phyloP scores from a whole-genome alignment of 202 grass and related monocot species.

The Brachypodium distachyon region DNA sequence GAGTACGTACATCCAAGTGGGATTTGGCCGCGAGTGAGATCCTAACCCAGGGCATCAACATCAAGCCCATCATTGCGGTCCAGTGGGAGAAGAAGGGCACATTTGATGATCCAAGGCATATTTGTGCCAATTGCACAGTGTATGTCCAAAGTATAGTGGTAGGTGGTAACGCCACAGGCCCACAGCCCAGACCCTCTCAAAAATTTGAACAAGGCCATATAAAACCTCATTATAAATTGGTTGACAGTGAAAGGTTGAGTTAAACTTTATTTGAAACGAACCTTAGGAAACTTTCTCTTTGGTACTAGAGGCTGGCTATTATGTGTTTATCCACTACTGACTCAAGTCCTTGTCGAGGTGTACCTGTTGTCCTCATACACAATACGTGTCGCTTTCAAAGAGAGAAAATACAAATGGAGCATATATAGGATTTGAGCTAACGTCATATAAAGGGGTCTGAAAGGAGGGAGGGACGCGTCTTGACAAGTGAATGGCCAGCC shows the following conservation, averaged over 20 bases:
- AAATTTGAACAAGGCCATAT: neutral
- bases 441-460: neutral
- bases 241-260: neutral
- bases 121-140: slow-evolving; percentile 20
- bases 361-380: slow-evolving; percentile 4
- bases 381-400: neutral
- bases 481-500: neutral
- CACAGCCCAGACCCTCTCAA: neutral
- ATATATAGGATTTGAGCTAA: neutral
- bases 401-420: neutral
- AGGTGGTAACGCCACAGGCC: too few relatives aligned
- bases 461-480: slow-evolving; percentile 10
- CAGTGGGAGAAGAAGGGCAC: neutral
- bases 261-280: neutral
- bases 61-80: slow-evolving; percentile 50
- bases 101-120: slow-evolving; percentile 6
- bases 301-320: neutral
- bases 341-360: neutral
- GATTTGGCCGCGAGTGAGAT: slow-evolving; percentile 22
- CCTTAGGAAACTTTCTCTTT: neutral
- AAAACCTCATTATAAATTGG: neutral
- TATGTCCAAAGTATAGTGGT: too few relatives aligned
- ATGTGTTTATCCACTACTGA: slow-evolving; percentile 42
- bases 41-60: slow-evolving; percentile 15
- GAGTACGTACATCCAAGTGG: slow-evolving; percentile 25